These are phyloP conservation scores for Amanita fuliginea DNA, from an alignment of 768 basidiomycete genomes.

Conservation along the genomic window DNA sequence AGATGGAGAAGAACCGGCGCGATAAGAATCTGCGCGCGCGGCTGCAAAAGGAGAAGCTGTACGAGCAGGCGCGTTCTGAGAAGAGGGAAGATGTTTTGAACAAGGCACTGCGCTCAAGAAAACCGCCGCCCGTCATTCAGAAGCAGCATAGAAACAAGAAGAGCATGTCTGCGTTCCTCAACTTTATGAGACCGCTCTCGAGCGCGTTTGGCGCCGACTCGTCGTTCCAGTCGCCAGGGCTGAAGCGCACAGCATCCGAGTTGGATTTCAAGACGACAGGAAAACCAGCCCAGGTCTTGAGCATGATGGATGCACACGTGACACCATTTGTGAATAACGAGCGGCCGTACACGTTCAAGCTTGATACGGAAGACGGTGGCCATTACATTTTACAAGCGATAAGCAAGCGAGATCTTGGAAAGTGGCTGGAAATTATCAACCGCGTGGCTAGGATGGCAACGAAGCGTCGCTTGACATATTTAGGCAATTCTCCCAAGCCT, in stretches of 20 bases:
- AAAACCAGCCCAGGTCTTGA: constrained; percentile 69
- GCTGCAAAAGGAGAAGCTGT: constrained; percentile 63
- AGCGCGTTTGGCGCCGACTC: constrained; percentile 70
- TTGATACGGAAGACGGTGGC: constrained; percentile 82
- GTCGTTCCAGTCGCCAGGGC: constrained; percentile 21
- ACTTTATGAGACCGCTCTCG: constrained; percentile 82
- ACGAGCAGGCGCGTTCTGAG: constrained; percentile 64
- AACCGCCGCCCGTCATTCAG: constrained; percentile 32
- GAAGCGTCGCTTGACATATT: constrained; percentile 70
- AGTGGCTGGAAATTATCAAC: constrained; percentile 69
- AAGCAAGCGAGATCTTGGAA: constrained; percentile 58
- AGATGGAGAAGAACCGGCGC: constrained; percentile 76
- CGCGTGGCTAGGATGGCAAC: constrained; percentile 64
- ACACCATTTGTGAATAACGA: constrained; percentile 69
- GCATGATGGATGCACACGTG: constrained; percentile 61
- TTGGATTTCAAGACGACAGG: constrained; percentile 63
- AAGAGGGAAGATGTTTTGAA: constrained; percentile 67
- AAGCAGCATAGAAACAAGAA: constrained; percentile 83
- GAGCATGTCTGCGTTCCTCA: constrained; percentile 79
- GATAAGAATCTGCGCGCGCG: constrained; percentile 62
- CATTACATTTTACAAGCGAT: constrained; percentile 71
- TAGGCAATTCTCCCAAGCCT: constrained; percentile 66
- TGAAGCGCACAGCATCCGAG: constrained; percentile 57
- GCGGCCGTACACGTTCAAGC: constrained; percentile 71
- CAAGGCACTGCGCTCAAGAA: constrained; percentile 59